Base-by-base conservation (phyloP, 495 filamentous ascomycete species). In the Haplographium delicatum region DNA sequence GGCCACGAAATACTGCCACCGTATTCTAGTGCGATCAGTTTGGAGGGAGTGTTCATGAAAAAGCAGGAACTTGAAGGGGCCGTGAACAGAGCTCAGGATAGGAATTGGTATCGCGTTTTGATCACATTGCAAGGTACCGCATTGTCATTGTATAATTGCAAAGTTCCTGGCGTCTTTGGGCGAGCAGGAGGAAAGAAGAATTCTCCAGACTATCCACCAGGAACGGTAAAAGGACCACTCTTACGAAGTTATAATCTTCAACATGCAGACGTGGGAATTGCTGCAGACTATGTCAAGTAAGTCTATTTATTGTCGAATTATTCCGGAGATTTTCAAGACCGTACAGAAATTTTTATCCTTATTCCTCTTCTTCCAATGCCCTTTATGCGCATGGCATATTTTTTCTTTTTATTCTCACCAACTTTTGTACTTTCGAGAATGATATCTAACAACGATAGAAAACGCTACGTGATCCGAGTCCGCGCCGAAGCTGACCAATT, bases 401-500 rank as follows among this genome's bases (percentile, higher is more conserved):
- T 28, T 63, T 61, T 7, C n/a, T n/a, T n/a, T n/a, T n/a, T n/a
- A n/a, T n/a, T n/a, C n/a, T n/a, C n/a, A n/a, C n/a, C n/a, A n/a
- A n/a, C n/a, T n/a, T n/a, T n/a, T n/a, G n/a, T n/a, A n/a, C n/a
- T n/a, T n/a, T n/a, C n/a, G n/a, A n/a, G 26, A 34, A 26, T 10
- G 9, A n/a, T 25, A 27, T 53, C 56, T 55, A 27, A 55, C 20
- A 19, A 31, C 3, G 16, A 42, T 34, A 80, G 76, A 47, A 69
- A 72, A 23, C 71, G 75, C 24, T 76, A 75, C 57, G 76, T 82
- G 28, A 73, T 85, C 35, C 75, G 82, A n/a, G 50, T 86, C 40
- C 68, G 83, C 15, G 68, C 73, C 9, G 82, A 85, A 54, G 72
- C 76, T 4, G 80, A 85, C 45, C 82, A 86, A 63, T 79, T 86